These are phyloP conservation scores for Phytophthora melonis DNA, from an alignment of 352 stramenopile genomes.

Conservation along the genomic window DNA sequence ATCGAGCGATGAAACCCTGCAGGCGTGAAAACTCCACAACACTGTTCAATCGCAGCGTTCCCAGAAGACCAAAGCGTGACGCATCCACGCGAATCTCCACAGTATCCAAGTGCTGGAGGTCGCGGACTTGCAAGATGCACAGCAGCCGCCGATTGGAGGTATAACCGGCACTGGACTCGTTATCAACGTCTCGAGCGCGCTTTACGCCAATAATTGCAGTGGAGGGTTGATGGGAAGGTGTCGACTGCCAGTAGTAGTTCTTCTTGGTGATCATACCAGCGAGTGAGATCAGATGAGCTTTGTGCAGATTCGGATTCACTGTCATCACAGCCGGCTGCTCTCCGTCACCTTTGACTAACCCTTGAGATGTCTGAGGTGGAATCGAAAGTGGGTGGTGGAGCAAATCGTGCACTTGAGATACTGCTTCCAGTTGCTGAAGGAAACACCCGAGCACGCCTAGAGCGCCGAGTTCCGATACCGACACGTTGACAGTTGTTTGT, in stretches of 20 bases:
- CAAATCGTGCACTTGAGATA: slow-evolving; percentile 34
- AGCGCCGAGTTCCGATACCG: slow-evolving; percentile 21
- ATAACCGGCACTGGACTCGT: neutral
- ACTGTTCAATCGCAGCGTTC: slow-evolving; percentile 34
- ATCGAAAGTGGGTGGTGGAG: slow-evolving; percentile 32
- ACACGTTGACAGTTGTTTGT: slow-evolving; percentile 9
- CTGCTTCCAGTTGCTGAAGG: slow-evolving; percentile 25
- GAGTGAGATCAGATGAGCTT: slow-evolving; percentile 44
- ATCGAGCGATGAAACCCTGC: slow-evolving; percentile 62
- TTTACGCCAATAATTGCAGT: slow-evolving; percentile 18
- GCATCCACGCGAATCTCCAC: slow-evolving; percentile 61
- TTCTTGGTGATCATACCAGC: slow-evolving; percentile 46
- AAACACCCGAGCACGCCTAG: slow-evolving; percentile 39
- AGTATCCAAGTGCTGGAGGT: slow-evolving; percentile 50
- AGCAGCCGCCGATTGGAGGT: slow-evolving; percentile 25
- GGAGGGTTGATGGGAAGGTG: slow-evolving; percentile 8
- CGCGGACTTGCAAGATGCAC: slow-evolving; percentile 51
- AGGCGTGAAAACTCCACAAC: slow-evolving; percentile 68
- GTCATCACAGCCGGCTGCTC: neutral
- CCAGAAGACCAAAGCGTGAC: slow-evolving; percentile 50
- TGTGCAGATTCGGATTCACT: slow-evolving; percentile 41
- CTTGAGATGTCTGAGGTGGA: slow-evolving; percentile 2
- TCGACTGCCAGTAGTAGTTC: slow-evolving; percentile 40
- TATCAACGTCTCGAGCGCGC: slow-evolving; percentile 2
- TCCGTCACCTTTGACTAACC: slow-evolving; percentile 9